Evolutionary conservation across 352 stramenopile genomes (phyloP).

Genomic region (Phytophthora ohioensis): DNA sequence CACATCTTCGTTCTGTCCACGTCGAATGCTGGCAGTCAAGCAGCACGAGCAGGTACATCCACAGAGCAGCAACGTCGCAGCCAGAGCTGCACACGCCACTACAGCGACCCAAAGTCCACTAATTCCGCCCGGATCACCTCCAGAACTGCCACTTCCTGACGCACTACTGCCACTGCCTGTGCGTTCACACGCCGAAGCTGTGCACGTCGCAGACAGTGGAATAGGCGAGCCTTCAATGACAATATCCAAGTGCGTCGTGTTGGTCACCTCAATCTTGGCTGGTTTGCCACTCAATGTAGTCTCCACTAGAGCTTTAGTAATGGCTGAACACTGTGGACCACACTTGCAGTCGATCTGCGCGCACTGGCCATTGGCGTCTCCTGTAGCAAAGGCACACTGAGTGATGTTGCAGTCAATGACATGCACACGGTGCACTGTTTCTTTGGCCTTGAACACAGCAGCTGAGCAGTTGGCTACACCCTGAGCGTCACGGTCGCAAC

Average conservation of each 20-base stretch:
- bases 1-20: conserved; percentile 28
- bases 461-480: conserved; percentile 57
- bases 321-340: conserved; percentile 57
- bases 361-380: conserved; percentile 52
- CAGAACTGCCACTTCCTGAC: conserved; percentile 38
- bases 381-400: conserved; percentile 57
- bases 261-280: conserved; percentile 56
- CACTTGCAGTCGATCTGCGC: conserved; percentile 72
- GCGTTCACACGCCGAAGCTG: conserved; percentile 68
- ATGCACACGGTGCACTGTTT: conserved; percentile 57
- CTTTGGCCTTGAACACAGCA: conserved; percentile 70
- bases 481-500: conserved; percentile 58
- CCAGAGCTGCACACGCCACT: conserved; percentile 26
- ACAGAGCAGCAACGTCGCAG: conserved; percentile 26
- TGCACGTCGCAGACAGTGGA: conserved; percentile 70
- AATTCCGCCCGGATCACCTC: conserved; percentile 18
- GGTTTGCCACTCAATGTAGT: conserved; percentile 71
- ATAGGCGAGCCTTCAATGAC: conserved; percentile 78
- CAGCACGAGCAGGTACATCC: conserved; percentile 30
- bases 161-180: conserved; percentile 35
- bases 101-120: conserved; percentile 30
- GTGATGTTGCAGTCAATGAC: conserved; percentile 79
- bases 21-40: conserved; percentile 17
- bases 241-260: conserved; percentile 60
- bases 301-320: conserved; percentile 80